Base-by-base conservation (phyloP, 2,329 filamentous ascomycete species). In the Aspergillus hiratsukae region DNA sequence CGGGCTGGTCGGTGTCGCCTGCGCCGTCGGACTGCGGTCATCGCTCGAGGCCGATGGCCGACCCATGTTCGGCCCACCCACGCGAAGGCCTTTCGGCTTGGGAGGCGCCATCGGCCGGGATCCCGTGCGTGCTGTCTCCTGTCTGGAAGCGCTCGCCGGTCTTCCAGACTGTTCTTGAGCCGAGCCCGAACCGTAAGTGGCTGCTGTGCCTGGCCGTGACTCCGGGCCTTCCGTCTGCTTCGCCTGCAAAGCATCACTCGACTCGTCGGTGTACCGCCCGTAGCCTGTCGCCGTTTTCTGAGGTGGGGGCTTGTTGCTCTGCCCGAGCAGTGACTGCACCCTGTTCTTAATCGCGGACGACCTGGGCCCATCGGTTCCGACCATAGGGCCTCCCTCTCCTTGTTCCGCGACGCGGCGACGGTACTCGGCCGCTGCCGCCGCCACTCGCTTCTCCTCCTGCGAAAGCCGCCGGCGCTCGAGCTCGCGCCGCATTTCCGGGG, bases 291-390 rank as follows among this genome's bases (percentile, higher is more conserved):
- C 92, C 0, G 91, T 96, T 62, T 87, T 85, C 14, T 77, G 75
- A 0, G 80, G 76, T 11, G 83, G 75, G 4, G 84, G 79, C 61
- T 80, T 85, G 64, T 85, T 84, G 43, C 88, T 90, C 67, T 97
- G 92, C 58, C 87, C 65, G 17, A 99, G 78, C 51, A 97, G 79
- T 51, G 85, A 90, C 76, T 95, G 90, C 54, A 99, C 90, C 61
- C 93, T 87, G 68, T 90, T 91, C 71, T 97, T 91, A 65, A 99
- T 99, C 27, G 87, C 89, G n/a, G 86, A 83, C 19, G 91, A 91
- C 80, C 83, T 68, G 75, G 82, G 72, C 80, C 84, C 55, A 81
- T 83, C 54, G 75, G 74, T 17, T 76, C 77, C 19, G 71, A 72
- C 6, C 75, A 71, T 46, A 11, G 31, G 72, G 77, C 78, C 79